These are phyloP conservation scores for Eucalyptus shirleyi DNA, from an alignment of 345 rosid genomes.

Conservation along the genomic window DNA sequence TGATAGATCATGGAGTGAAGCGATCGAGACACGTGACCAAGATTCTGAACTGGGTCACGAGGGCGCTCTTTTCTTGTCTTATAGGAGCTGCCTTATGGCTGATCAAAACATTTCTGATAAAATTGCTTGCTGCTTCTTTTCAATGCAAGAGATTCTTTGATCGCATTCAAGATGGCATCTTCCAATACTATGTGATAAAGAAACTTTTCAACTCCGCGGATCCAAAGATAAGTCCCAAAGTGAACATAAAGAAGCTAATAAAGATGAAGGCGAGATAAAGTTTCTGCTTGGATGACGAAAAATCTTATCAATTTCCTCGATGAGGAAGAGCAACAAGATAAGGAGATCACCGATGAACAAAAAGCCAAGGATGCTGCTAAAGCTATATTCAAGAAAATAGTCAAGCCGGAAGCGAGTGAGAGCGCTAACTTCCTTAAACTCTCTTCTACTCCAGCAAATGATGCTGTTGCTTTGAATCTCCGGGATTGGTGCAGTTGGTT, in stretches of 20 bases:
- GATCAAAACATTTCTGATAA: constrained; percentile 30
- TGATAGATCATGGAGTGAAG: no score
- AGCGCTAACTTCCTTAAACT: not conserved
- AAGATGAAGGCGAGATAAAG: constrained; percentile 38
- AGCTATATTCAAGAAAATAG: constrained; percentile 40
- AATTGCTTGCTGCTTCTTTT: constrained; percentile 37
- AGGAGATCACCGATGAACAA: constrained; percentile 44
- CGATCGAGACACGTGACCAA: no score
- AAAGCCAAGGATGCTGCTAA: constrained; percentile 52
- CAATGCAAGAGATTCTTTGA: constrained; percentile 44
- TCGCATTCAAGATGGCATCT: constrained; percentile 46
- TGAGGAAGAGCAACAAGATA: not conserved
- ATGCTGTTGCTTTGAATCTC: not conserved
- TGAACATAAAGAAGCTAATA: constrained; percentile 39
- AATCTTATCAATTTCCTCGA: constrained; percentile 9
- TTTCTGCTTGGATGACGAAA: constrained; percentile 20
- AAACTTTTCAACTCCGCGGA: constrained; percentile 10
- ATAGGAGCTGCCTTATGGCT: constrained; percentile 32
- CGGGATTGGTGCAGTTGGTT: not conserved
- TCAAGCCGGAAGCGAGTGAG: constrained; percentile 37
- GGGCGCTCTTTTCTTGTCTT: no score
- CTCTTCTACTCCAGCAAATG: not conserved
- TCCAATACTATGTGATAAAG: constrained; percentile 40
- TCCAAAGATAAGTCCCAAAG: constrained; percentile 5
- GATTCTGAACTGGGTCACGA: no score